phyloP scores from a whole-genome alignment of 495 filamentous ascomycete genomes.

The Polyplosphaeria fusca region DNA sequence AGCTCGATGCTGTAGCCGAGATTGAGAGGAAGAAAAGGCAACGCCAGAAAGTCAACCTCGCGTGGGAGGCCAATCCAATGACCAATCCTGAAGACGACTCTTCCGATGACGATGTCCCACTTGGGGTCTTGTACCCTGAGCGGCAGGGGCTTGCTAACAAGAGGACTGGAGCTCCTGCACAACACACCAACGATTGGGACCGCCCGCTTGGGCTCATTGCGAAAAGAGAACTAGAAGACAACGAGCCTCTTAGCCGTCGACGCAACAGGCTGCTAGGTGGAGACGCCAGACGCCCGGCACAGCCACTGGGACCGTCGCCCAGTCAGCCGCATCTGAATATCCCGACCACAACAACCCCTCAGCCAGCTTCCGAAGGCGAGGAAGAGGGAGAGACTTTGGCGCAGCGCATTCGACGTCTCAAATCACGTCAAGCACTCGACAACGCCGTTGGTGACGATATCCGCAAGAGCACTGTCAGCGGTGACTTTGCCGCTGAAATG shows the following conservation, averaged over 20 bases:
- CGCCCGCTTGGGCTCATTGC: slow-evolving; percentile 84
- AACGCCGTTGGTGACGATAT: slow-evolving; percentile 41
- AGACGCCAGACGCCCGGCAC: slow-evolving; percentile 36
- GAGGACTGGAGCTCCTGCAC: slow-evolving; percentile 9
- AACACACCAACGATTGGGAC: slow-evolving; percentile 40
- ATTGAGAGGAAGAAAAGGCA: slow-evolving; percentile 72
- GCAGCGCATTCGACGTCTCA: slow-evolving; percentile 68
- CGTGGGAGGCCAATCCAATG: slow-evolving; percentile 74
- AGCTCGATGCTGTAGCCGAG: slow-evolving; percentile 89
- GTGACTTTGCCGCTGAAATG: slow-evolving; percentile 75
- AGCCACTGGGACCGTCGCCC: slow-evolving; percentile 5
- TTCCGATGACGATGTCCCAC: slow-evolving; percentile 68
- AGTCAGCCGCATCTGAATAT: slow-evolving; percentile 21
- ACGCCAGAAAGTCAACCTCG: slow-evolving; percentile 72
- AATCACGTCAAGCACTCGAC: slow-evolving; percentile 49
- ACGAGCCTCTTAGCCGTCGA: slow-evolving; percentile 78
- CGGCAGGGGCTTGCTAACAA: slow-evolving; percentile 54
- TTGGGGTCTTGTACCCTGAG: slow-evolving; percentile 72
- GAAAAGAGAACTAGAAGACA: slow-evolving; percentile 79
- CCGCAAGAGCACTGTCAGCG: slow-evolving; percentile 59
- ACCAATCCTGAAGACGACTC: slow-evolving; percentile 46
- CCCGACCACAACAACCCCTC: slow-evolving; percentile 11
- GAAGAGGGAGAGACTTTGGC: slow-evolving; percentile 76
- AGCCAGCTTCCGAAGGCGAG: slow-evolving; percentile 40
- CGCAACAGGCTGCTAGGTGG: slow-evolving; percentile 72